Conservation (phyloP, 805 yeast genomes). For the Pichia eremophila region DNA sequence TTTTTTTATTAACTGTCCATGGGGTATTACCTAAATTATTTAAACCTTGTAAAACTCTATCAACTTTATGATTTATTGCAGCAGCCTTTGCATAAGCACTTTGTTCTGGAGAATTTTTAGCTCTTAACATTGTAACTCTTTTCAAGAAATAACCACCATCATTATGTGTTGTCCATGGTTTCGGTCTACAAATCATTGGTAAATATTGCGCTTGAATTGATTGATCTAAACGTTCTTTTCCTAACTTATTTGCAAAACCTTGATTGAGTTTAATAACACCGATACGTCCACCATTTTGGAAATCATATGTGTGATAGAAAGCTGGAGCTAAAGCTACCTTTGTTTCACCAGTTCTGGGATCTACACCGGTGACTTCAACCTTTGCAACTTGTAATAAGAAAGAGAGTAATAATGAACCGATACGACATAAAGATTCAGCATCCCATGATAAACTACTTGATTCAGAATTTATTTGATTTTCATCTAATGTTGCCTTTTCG, state of each 20-base stretch:
- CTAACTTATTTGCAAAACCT: conserved; percentile 53
- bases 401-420: conserved; percentile 75
- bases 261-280: conserved; percentile 78
- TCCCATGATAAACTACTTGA: conserved; percentile 19
- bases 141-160: conserved; percentile 78
- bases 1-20: conserved; percentile 79
- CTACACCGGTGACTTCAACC: conserved; percentile 68
- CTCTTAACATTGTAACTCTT: conserved; percentile 57
- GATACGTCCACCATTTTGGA: conserved; percentile 62
- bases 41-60: conserved; percentile 65
- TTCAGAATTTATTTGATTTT: conserved; percentile 9
- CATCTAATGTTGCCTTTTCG: conserved; percentile 13
- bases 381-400: conserved; percentile 73
- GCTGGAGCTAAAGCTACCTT: conserved; percentile 83
- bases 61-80: conserved; percentile 54
- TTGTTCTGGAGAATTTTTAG: conserved; percentile 83
- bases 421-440: conserved; percentile 39
- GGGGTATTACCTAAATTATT: conserved; percentile 81
- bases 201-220: conserved; percentile 71
- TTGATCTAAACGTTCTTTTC: conserved; percentile 54
- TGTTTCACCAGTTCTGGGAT: conserved; percentile 63
- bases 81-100: conserved; percentile 83
- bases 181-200: conserved; percentile 91
- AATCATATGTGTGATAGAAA: conserved; percentile 80
- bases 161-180: conserved; percentile 75